Conservation (phyloP, 257 asterid genomes). For the Linderniella brevidens region DNA sequence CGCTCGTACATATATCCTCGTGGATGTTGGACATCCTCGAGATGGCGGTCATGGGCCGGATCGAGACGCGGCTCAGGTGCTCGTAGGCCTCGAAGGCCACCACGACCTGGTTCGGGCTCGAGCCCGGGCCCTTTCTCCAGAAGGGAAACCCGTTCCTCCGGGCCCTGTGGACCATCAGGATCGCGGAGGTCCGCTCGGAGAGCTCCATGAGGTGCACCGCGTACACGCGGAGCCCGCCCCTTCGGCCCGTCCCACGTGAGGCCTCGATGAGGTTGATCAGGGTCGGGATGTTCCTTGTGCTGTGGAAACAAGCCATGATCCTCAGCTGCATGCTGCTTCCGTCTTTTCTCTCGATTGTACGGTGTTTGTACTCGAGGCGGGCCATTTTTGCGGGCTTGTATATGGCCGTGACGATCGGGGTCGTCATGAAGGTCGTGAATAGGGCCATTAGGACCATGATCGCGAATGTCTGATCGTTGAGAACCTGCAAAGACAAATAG, state of each 20-base stretch:
- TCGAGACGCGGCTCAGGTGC: not conserved
- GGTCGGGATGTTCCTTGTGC: not conserved
- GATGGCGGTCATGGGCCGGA: not conserved
- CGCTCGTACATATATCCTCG: not conserved
- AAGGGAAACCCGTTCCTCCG: not conserved
- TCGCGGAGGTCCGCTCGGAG: not conserved
- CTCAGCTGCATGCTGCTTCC: not conserved
- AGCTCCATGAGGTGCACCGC: not conserved
- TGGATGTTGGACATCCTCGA: not conserved
- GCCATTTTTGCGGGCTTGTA: conserved; percentile 1
- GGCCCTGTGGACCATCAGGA: not conserved
- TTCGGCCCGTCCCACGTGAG: not conserved
- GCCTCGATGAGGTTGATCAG: conserved; percentile 1
- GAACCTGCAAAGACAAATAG: not conserved
- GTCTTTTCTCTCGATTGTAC: not conserved
- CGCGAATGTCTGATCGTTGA: not conserved
- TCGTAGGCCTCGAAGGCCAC: conserved; percentile 2
- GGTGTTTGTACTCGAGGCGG: not conserved
- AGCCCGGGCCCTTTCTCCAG: not conserved
- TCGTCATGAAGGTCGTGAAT: not conserved
- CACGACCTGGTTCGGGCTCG: not conserved
- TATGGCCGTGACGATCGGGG: not conserved
- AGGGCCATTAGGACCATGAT: not conserved
- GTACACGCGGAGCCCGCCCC: not conserved
- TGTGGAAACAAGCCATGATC: not conserved